Evolutionary conservation across 768 basidiomycete species (phyloP).

Genomic region (Hygrocybe coccinea): DNA sequence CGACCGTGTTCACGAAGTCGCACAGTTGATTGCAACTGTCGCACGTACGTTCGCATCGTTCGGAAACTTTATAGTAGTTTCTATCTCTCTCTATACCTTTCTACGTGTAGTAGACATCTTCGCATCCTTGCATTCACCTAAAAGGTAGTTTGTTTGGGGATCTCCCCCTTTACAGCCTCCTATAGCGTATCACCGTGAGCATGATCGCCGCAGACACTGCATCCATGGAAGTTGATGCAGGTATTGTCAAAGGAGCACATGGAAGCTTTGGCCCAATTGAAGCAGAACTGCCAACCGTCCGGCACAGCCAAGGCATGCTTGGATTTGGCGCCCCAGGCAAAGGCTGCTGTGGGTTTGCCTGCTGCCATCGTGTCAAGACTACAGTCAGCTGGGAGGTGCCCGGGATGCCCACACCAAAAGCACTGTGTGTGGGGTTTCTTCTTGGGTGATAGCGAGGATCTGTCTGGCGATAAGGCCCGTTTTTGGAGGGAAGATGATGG

Average conservation of each 20-base stretch:
- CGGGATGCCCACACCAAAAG: constrained; percentile 26
- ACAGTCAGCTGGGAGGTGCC: no score
- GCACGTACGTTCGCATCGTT: no score
- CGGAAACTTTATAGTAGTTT: no score
- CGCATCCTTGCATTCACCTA: no score
- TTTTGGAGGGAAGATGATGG: neutral
- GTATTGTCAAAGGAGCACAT: constrained; percentile 13
- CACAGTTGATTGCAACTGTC: no score
- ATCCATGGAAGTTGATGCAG: no score
- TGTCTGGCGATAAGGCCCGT: neutral
- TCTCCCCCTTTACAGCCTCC: constrained; percentile 15
- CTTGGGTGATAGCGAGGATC: neutral
- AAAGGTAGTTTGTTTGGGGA: no score
- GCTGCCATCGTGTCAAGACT: constrained; percentile 16
- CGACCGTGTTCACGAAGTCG: no score
- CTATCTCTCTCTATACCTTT: no score
- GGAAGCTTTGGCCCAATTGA: constrained; percentile 20
- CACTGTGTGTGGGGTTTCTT: constrained; percentile 10
- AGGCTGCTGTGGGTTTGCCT: constrained; percentile 16
- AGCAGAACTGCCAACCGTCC: constrained; percentile 23
- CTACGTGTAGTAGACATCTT: no score
- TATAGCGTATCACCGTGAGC: constrained; percentile 33
- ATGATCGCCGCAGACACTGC: constrained; percentile 20
- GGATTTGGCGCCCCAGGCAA: constrained; percentile 18
- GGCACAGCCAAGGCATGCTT: no score